Base-by-base conservation (phyloP, 1,139 yeast genomes). In the Zygosaccharomyces sapae region DNA sequence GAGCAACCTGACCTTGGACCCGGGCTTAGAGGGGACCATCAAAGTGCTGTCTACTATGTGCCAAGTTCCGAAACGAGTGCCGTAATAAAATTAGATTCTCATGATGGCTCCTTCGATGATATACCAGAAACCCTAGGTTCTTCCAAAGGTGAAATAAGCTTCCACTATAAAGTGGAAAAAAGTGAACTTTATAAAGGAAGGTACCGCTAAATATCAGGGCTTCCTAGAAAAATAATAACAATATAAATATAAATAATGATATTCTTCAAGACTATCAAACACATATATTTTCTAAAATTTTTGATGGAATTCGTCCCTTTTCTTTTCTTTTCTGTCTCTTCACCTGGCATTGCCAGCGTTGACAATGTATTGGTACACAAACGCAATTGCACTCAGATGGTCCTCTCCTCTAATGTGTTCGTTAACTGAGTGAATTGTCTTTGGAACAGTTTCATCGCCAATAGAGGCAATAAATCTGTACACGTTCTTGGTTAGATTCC, bases 401-500 rank as follows among this genome's bases (percentile, higher is more conserved):
- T 76, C 71, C 33, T 75, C 74, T 49, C 79, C 63, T 5, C 70
- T 67, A 37, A 80, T 70, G 45, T 71, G 73, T 59, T 83, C 92
- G 56, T 83, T 74, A 12, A 82, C 79, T 12, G 84, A 79, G 62
- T 83, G 90, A 44, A 68, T 58, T 16, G 66, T 54, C 31, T 53
- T 54, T 25, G 60, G 43, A 5, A 53, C 41, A 13, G 54, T 52
- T 10, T 45, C 46, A 43, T 55, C 55, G 2, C 55, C 43, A 12
- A 62, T 53, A 25, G 62, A 52, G 27, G 56, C 65, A 45, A 55
- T 47, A 41, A 64, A 63, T 57, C 96, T 76, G 72, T 75, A 86
- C 50, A 89, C 86, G 62, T 85, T 79, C 46, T 73, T 71, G n/a
- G 89, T 77, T 61, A 88, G 72, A 44, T 72, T 67, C 90, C 94